phyloP scores from a whole-genome alignment of 1,284 basidiomycete genomes.

The Microbotryum violaceum region DNA sequence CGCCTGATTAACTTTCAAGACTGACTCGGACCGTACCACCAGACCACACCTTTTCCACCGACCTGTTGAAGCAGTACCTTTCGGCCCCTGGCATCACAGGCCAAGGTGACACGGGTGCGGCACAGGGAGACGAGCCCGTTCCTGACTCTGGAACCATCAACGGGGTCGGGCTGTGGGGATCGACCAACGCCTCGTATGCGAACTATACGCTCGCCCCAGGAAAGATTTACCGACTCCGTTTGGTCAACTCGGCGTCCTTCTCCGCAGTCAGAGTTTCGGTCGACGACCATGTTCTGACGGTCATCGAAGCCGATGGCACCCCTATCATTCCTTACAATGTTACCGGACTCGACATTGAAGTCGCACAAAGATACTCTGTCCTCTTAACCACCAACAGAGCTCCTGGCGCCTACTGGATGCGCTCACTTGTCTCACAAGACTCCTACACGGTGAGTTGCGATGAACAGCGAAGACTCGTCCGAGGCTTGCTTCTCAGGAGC shows the following conservation, averaged over 20 bases:
- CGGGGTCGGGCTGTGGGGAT: conserved; percentile 14
- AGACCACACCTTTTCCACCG: conserved; percentile 40
- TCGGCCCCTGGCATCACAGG: conserved; percentile 12
- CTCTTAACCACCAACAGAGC: conserved; percentile 44
- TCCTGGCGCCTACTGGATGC: conserved; percentile 44
- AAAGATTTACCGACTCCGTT: conserved; percentile 22
- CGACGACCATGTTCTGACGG: conserved; percentile 46
- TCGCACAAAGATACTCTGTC: conserved; percentile 49
- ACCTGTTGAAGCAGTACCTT: conserved; percentile 38
- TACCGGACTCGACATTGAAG: conserved; percentile 43
- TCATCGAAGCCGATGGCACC: conserved; percentile 49
- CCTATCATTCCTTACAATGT: conserved; percentile 42
- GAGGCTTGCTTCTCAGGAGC: no score
- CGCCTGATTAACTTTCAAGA: no score
- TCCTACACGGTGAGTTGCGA: conserved; percentile 36
- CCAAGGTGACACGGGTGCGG: conserved; percentile 4
- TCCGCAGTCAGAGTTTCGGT: conserved; percentile 46
- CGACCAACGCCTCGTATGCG: background rate
- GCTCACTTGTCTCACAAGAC: conserved; percentile 42
- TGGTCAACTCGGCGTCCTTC: conserved; percentile 38
- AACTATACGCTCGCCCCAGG: conserved; percentile 5
- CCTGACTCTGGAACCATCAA: conserved; percentile 15
- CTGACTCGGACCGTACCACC: no score
- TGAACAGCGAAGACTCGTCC: background rate
- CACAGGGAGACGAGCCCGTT: conserved; percentile 19